These are phyloP conservation scores for Friedmanniomyces endolithicus DNA, from an alignment of 495 filamentous ascomycete species.

Conservation along the genomic window DNA sequence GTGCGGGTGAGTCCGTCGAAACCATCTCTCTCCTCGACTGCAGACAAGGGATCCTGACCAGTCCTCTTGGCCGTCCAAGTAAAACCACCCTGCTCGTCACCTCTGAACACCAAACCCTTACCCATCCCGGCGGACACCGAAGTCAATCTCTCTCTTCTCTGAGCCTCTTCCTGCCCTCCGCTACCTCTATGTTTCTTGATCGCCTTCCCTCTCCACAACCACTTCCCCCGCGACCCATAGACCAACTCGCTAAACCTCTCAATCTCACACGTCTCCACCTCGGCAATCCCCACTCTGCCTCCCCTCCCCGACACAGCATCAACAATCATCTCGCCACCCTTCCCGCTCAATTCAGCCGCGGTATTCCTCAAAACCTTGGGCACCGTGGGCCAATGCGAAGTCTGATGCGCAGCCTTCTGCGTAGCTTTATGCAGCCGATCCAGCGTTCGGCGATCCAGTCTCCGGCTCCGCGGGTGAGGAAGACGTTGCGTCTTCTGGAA, in stretches of 20 bases:
- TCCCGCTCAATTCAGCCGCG: conserved; percentile 87
- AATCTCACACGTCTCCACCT: conserved; percentile 81
- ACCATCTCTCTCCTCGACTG: not conserved
- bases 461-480: conserved; percentile 45
- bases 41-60: not conserved
- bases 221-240: conserved; percentile 71
- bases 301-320: conserved; percentile 70
- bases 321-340: conserved; percentile 85
- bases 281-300: conserved; percentile 79
- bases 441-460: conserved; percentile 72
- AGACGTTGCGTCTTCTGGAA: conserved; percentile 88
- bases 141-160: not conserved
- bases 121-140: conserved; percentile 7
- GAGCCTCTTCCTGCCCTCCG: conserved; percentile 25
- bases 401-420: conserved; percentile 73
- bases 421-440: conserved; percentile 67
- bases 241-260: conserved; percentile 67
- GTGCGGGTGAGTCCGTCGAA: not conserved
- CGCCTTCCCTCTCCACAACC: conserved; percentile 86
- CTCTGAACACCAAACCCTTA: conserved; percentile 48
- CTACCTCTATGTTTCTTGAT: conserved; percentile 37
- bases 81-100: conserved; percentile 53
- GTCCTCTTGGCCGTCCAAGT: conserved; percentile 47
- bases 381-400: conserved; percentile 31
- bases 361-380: conserved; percentile 90